Evolutionary conservation across 2,329 filamentous ascomycete species (phyloP), one percentile per base, ranked within the genome.

Genomic region (Xylariaceae sp.): DNA sequence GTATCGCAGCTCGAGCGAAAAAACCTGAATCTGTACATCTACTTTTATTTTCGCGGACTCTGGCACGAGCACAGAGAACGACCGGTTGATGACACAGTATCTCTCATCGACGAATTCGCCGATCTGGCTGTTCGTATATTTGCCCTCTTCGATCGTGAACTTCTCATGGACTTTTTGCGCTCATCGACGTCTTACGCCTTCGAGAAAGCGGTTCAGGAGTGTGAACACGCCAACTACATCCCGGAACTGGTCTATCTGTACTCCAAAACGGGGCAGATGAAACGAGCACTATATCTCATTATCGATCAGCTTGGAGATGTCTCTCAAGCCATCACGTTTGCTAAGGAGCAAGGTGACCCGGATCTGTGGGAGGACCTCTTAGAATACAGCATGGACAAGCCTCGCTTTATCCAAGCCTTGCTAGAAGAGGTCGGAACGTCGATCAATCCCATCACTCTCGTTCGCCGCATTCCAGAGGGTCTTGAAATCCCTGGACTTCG

Each of bases 381-480:
- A 4, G 85, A 92, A 63, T 97, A 97, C 71, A 92, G 88, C 57
- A 97, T 99, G 94, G 91, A 96, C 73, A 96, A 96, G 67, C 94
- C 94, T 0, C 84, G 84, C 41, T 99, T 99, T 73, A 97, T 99
- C 62, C 86, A 89, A 9, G 91, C 89, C 0, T 76, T 99, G 3
- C 81, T 99, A 0, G 90, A 96, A 65, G 90, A 97, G 73, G 92
- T 96, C 1, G 94, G 94, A 37, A 97, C 91, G 0, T 84, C 90
- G 1, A 94, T 99, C 65, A 86, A 97, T 65, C 94, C 94, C 0
- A 92, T 97, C 59, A 88, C 87, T 12, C 81, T 99, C 3, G 89
- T 99, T 4, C 81, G 88, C 11, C 84, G 91, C 4, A 99, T 99
- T 31, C 94, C 94, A 0, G 90, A 95, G 66, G 91, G 94, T 0